Conservation (phyloP, 2,329 filamentous ascomycete species). For the Hortaea werneckii region DNA sequence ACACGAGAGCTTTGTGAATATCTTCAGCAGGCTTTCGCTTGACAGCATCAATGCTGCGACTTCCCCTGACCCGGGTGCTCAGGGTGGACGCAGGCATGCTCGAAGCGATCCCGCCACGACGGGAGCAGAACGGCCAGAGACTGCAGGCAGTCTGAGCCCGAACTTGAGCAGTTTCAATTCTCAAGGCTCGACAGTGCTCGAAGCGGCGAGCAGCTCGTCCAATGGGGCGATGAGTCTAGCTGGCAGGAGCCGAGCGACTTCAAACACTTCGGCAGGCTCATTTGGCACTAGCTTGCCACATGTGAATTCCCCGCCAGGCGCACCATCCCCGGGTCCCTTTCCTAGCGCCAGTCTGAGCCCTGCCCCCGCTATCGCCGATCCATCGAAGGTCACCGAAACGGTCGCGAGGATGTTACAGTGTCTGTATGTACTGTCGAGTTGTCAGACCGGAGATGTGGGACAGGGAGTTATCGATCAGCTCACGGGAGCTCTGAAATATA, state of each 20-base stretch:
- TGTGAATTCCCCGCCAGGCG: conserved; percentile 17
- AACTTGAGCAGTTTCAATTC: conserved; percentile 70
- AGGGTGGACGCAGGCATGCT: conserved; percentile 17
- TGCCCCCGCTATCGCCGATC: conserved; percentile 12
- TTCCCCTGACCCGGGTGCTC: conserved; percentile 20
- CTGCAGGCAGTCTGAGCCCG: conserved; percentile 65
- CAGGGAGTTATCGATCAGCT: conserved; percentile 75
- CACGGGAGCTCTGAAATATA: conserved; percentile 81
- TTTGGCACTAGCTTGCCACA: conserved; percentile 32
- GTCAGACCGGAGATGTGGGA: conserved; percentile 61
- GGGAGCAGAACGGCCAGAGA: conserved; percentile 39
- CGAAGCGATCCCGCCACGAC: conserved; percentile 22
- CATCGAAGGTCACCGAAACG: conserved; percentile 78
- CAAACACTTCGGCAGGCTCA: conserved; percentile 57
- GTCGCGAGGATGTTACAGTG: conserved; percentile 95
- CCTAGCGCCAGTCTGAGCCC: conserved; percentile 10
- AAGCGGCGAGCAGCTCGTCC: conserved; percentile 42
- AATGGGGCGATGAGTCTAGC: conserved; percentile 32
- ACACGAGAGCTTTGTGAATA: conserved; percentile 77
- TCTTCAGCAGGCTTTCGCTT: conserved; percentile 80
- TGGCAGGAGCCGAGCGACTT: conserved; percentile 68
- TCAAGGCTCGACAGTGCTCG: conserved; percentile 69
- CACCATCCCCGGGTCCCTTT: conserved; percentile 14
- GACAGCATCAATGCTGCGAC: conserved; percentile 53
- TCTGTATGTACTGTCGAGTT: conserved; percentile 75